Evolutionary conservation across 495 filamentous ascomycete genomes (phyloP), one percentile per base, ranked within the genome.

Genomic region (Oidiodendron maius): DNA sequence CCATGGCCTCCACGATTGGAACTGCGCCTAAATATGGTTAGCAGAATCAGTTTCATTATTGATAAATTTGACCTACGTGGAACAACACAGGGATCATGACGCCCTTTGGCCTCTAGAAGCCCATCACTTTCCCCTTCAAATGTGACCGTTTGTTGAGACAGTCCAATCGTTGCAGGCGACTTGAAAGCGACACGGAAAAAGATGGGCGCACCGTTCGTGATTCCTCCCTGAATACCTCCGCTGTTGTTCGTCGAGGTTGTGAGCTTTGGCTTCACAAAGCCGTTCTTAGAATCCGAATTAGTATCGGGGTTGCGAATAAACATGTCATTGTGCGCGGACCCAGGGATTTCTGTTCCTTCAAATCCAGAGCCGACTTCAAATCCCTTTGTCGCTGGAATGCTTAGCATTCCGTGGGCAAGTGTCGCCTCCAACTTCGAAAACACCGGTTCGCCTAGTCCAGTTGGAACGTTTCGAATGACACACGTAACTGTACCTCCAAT

Each of bases 121-220:
- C 93, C 93, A n/a, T n/a, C n/a, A 12, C 73, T 70, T 11, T 68
- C 64, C 5, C 82, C 78, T 46, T 80, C 82, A 66, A 95, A 97
- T 1, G 81, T 82, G 11, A 86, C 83, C 3, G 94, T 98, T 17
- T 71, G 70, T 69, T 98, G 93, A 21, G 87, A 87, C 70, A 91
- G 87, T 25, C 89, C 89, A 61, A 98, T 98, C 9, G 93, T 98
- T 6, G 93, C 93, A 9, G 93, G 81, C 1, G 91, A 86, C 71
- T 98, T 98, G 81, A 98, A 98, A 12, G 78, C 93, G 20, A 96
- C 81, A 37, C 84, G 83, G 80, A 98, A 97, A 75, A 91, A 97
- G 68, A 98, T 89, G 23, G 81, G 84, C 18, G 89, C 87, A 44
- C 94, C 93, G 66, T 98, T 98, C 42, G 86, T 86, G 64, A 98